These are phyloP conservation scores for Anastatica hierochuntica DNA, from an alignment of 345 rosid genomes.

Conservation along the genomic window DNA sequence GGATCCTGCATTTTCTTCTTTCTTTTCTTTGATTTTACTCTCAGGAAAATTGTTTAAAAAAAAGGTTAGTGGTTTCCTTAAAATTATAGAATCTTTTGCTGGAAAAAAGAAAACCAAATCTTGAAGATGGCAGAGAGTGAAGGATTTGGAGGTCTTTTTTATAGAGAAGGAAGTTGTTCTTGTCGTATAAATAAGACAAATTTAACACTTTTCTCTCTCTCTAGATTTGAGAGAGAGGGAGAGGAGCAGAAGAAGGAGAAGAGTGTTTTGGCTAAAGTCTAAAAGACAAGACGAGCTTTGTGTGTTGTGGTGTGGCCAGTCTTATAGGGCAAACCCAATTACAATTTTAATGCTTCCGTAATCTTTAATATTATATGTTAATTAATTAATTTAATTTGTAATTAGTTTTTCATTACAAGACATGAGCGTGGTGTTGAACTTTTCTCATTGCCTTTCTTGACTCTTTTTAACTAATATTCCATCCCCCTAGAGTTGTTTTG, in stretches of 20 bases:
- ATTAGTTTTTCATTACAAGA: not conserved
- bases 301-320: constrained; percentile 20
- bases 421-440: constrained; percentile 14
- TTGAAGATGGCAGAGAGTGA: not conserved
- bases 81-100: too few relatives aligned
- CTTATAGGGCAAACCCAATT: constrained; percentile 17
- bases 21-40: not conserved
- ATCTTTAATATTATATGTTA: not conserved
- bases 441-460: constrained; percentile 17
- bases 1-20: constrained; percentile 27
- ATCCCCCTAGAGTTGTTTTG: constrained; percentile 19
- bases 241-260: not conserved
- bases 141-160: not conserved
- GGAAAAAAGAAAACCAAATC: not conserved
- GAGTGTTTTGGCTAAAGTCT: constrained; percentile 11
- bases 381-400: not conserved
- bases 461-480: constrained; percentile 8
- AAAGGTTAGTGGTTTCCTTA: too few relatives aligned
- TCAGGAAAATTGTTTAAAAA: not conserved
- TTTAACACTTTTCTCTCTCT: constrained; percentile 1
- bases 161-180: not conserved
- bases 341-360: constrained; percentile 17
- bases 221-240: too few relatives aligned
- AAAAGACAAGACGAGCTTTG: constrained; percentile 20
- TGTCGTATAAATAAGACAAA: constrained; percentile 16